Conservation (phyloP, 306 rosid species). For the Prunus campanulata region DNA sequence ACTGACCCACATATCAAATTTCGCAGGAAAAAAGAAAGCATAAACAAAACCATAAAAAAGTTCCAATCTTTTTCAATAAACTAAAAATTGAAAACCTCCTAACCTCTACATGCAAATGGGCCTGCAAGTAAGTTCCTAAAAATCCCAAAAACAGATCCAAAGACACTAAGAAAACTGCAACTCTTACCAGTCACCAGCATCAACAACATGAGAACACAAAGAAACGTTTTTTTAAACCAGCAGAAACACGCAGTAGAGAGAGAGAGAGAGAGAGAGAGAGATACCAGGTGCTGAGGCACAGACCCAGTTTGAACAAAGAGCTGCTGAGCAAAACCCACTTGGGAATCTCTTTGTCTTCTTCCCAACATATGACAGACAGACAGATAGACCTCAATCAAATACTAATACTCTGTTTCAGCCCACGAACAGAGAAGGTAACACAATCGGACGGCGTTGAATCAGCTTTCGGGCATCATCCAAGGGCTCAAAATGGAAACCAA, state of each 20-base stretch:
- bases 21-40: neutral
- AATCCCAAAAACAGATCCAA: neutral
- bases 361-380: constrained; percentile 3
- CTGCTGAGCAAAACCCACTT: constrained; percentile 20
- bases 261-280: neutral
- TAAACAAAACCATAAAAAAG: neutral
- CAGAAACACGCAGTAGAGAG: neutral
- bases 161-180: neutral
- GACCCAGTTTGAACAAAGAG: constrained; percentile 14
- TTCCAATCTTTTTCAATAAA: neutral
- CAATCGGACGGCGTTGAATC: constrained; percentile 18
- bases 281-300: constrained; percentile 22
- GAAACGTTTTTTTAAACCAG: neutral
- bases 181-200: neutral
- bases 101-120: constrained; percentile 22
- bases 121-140: neutral
- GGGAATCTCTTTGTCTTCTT: constrained; percentile 12
- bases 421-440: neutral
- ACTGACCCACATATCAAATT: constrained; percentile 11
- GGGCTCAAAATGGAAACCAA: constrained; percentile 20
- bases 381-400: neutral
- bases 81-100: neutral
- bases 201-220: neutral
- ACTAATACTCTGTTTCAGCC: neutral
- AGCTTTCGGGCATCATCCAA: constrained; percentile 21